phyloP scores from a whole-genome alignment of 2,329 filamentous ascomycete genomes.

The Botrytis squamosa region DNA sequence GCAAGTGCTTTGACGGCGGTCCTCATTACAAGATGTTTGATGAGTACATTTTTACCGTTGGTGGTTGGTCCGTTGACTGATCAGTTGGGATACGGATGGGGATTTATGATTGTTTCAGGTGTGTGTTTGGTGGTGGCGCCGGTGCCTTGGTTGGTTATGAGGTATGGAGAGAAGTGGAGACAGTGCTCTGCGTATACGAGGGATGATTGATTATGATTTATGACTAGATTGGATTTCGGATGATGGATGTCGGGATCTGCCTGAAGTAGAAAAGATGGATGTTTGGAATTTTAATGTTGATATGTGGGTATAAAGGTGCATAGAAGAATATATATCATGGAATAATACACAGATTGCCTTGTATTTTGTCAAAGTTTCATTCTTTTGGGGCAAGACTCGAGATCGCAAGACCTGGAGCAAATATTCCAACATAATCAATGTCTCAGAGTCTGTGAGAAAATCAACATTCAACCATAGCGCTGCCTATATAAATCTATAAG shows the following conservation, averaged over 20 bases:
- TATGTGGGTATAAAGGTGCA: background rate
- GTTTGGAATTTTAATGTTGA: background rate
- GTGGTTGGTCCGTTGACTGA: conserved; percentile 49
- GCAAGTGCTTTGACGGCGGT: conserved; percentile 45
- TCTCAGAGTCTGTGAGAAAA: background rate
- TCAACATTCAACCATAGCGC: background rate
- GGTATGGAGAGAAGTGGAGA: conserved; percentile 44
- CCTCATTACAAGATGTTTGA: conserved; percentile 31
- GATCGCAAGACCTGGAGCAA: background rate
- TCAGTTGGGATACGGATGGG: conserved; percentile 45
- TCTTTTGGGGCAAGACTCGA: background rate
- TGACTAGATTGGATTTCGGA: background rate
- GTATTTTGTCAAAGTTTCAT: rapidly evolving
- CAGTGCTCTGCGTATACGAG: conserved; percentile 9
- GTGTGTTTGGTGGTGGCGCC: conserved; percentile 48
- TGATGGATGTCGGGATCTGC: background rate
- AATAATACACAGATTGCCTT: background rate
- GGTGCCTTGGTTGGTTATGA: conserved; percentile 50
- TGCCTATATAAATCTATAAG: background rate
- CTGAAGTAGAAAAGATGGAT: background rate
- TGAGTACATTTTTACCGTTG: conserved; percentile 56
- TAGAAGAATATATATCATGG: background rate
- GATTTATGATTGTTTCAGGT: conserved; percentile 37
- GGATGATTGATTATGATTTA: conserved; percentile 1
- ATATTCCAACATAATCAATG: background rate